Percentiles rank a stretch among this genome's conserved stretches.
These are phyloP conservation scores for Cruciata laevipes DNA, from an alignment of 257 asterid species.

Conservation along the genomic window DNA sequence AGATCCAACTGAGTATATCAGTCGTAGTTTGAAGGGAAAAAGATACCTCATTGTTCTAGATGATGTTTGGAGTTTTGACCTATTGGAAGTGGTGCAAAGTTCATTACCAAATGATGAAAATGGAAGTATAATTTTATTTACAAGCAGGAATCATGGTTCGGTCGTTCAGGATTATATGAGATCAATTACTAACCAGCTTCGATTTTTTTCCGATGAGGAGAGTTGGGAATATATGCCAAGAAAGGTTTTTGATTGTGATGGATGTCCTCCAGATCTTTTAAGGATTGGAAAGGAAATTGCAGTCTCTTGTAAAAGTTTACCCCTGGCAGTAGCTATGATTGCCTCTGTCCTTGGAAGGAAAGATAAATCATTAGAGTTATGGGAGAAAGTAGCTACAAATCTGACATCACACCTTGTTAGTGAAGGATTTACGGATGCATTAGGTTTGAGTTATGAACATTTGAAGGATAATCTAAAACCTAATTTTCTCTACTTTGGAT, in stretches of 20 bases:
- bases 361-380: neutral
- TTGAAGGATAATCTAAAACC: neutral
- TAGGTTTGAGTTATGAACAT: slow-evolving; percentile 5
- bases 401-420: neutral
- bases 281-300: slow-evolving; percentile 12
- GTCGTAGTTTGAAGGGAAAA: neutral
- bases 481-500: slow-evolving; percentile 12
- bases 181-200: neutral
- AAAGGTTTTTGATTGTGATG: neutral
- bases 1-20: too few relatives aligned
- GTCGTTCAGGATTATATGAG: neutral
- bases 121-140: slow-evolving; percentile 15
- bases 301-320: slow-evolving; percentile 6
- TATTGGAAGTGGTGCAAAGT: neutral
- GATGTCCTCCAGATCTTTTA: neutral
- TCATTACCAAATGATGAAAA: slow-evolving; percentile 8
- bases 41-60: slow-evolving; percentile 20
- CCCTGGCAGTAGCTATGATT: slow-evolving; percentile 5
- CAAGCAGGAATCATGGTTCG: slow-evolving; percentile 8
- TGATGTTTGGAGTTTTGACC: slow-evolving; percentile 3
- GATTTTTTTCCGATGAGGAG: neutral
- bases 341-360: slow-evolving; percentile 10
- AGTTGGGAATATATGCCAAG: neutral
- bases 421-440: slow-evolving; percentile 3
- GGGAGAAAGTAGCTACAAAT: slow-evolving; percentile 8